These are phyloP conservation scores for Beauveria brongniartii DNA, from an alignment of 2,329 filamentous ascomycete species.

Conservation along the genomic window DNA sequence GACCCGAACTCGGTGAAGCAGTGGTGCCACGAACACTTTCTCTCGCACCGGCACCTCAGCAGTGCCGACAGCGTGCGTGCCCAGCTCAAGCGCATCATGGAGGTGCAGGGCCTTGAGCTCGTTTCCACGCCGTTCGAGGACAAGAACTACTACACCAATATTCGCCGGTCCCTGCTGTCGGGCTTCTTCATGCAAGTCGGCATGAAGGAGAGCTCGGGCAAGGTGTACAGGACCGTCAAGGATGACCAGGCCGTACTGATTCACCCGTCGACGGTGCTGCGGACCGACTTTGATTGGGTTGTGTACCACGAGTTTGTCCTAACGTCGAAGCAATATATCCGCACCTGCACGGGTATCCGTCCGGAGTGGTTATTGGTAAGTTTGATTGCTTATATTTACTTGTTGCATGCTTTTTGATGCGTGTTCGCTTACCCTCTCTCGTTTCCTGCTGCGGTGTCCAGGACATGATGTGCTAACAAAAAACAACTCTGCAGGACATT, in stretches of 20 bases:
- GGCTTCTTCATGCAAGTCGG: constrained; percentile 99
- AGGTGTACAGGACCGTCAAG: constrained; percentile 92
- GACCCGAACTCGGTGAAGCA: constrained; percentile 65
- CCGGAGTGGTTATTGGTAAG: constrained; percentile 89
- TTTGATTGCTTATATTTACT: constrained; percentile 1
- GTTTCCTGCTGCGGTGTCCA: neutral
- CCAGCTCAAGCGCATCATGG: constrained; percentile 95
- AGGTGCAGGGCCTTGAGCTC: constrained; percentile 78
- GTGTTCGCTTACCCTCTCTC: neutral
- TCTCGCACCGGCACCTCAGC: constrained; percentile 78
- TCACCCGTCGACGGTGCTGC: constrained; percentile 85
- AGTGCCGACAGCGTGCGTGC: constrained; percentile 90
- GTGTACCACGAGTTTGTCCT: constrained; percentile 98
- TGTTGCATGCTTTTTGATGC: neutral
- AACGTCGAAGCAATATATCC: constrained; percentile 95
- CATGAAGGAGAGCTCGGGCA: constrained; percentile 80
- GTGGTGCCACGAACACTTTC: constrained; percentile 97
- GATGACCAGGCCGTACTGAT: constrained; percentile 90
- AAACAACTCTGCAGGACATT: constrained; percentile 59
- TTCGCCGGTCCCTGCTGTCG: constrained; percentile 80
- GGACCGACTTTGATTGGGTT: constrained; percentile 89
- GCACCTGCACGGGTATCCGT: constrained; percentile 83
- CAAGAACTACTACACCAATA: constrained; percentile 98
- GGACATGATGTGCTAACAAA: constrained; percentile 47
- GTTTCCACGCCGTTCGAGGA: constrained; percentile 85